Evolutionary conservation across 495 filamentous ascomycete genomes (phyloP), one percentile per base, ranked within the genome.

Genomic region (Delitschia confertaspora): DNA sequence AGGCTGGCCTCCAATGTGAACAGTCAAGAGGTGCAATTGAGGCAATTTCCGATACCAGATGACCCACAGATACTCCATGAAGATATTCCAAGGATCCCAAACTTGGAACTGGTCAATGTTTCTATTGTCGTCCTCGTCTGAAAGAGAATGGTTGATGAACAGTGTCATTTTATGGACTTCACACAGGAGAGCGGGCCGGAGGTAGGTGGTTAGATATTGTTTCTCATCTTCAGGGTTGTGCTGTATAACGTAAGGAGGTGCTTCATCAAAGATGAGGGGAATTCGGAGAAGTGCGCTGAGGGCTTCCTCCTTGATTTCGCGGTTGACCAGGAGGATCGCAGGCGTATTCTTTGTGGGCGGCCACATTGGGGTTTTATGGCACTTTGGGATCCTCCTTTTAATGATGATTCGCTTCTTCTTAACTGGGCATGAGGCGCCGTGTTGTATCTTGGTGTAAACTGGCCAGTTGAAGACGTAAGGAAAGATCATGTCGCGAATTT

Each of bases 401-500:
- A 13, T 8, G n/a, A n/a, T n/a, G n/a, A 14, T 9, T 19, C 21
- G 3, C 3, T n/a, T 13, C 26, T 7, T 13, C 26, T 29, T 13
- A 29, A 7, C 26, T 29, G 26, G 26, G 7, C 13, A 7, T 7
- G 26, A 29, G 26, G 26, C 26, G n/a, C 7, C 3, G 16, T 34
- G 31, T 24, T 17, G 30, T 16, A 30, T 20, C 24, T 21, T n/a
- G 4, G 43, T 38, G 1, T 31, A 32, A n/a, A 10, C 23, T 19
- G 43, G 43, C 43, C 43, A 47, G 6, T 5, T 11, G 6, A 47
- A 13, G 13, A 34, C 26, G 13, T 31, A 41, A 6, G 29, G 33
- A 32, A 42, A 49, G 11, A 49, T 22, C 6, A 49, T 43, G 6
- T 36, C n/a, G 6, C 38, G 46, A 10, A 49, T 36, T 3, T 49